These are phyloP conservation scores for Candida dendrica DNA, from an alignment of 805 yeast genomes.

Conservation along the genomic window DNA sequence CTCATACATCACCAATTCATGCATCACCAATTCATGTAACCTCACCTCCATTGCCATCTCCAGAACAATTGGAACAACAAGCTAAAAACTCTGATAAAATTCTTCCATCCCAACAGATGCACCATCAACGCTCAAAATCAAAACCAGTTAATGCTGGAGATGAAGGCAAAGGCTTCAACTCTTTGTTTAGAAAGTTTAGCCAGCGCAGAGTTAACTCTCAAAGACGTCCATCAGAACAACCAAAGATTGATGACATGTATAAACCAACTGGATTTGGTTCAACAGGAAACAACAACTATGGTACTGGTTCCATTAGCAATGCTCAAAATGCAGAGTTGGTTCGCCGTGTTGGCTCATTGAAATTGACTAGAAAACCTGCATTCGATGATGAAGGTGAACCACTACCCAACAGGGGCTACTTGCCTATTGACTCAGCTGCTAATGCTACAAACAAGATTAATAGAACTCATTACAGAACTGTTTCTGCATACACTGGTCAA, in stretches of 20 bases:
- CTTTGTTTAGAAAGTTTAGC: slow-evolving; percentile 22
- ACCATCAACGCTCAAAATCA: slow-evolving; percentile 20
- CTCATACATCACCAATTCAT: slow-evolving; percentile 44
- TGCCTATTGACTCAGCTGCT: background rate
- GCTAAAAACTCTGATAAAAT: slow-evolving; percentile 31
- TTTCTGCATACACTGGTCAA: slow-evolving; percentile 19
- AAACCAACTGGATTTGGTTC: background rate
- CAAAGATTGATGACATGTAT: slow-evolving; percentile 1
- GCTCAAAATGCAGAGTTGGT: slow-evolving; percentile 9
- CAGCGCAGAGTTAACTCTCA: slow-evolving; percentile 19
- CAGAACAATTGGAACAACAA: slow-evolving; percentile 26
- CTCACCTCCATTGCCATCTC: slow-evolving; percentile 32
- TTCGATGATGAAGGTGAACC: slow-evolving; percentile 7
- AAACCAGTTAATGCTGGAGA: slow-evolving; percentile 13
- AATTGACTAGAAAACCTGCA: slow-evolving; percentile 10
- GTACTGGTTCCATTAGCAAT: background rate
- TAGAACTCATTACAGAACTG: slow-evolving; percentile 18
- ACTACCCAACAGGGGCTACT: background rate
- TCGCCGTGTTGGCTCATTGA: slow-evolving; percentile 20
- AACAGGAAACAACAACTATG: background rate
- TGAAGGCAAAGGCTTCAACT: slow-evolving; percentile 20
- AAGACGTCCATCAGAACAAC: slow-evolving; percentile 12
- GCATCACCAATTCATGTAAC: slow-evolving; percentile 40
- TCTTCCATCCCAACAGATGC: slow-evolving; percentile 25
- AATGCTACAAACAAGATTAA: background rate